Base-by-base conservation (phyloP, 257 asterid genomes). In the Catharanthus roseus region DNA sequence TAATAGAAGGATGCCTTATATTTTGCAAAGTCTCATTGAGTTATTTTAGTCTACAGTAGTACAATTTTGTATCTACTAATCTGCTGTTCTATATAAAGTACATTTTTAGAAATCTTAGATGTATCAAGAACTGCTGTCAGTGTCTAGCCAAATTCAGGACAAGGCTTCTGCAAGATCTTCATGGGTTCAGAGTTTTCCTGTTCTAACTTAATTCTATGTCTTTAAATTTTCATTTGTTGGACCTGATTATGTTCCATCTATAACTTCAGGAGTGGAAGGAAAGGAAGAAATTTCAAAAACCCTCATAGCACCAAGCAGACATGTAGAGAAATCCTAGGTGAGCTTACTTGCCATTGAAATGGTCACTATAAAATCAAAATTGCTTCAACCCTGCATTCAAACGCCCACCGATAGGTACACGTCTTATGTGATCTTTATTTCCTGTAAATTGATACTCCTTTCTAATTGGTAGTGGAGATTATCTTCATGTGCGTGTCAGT, bases 191-290 rank as follows among this genome's bases (percentile, higher is more conserved):
- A 33, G n/a, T 53, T 44, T 50, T n/a, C 55, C 24, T 5, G 23
- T 38, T 8, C 42, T n/a, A 38, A 38, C 3, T 38, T 38, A 38
- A 38, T 38, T 38, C 42, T 38, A 3, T 38, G 3, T 3, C 54
- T 73, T 28, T 29, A 67, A 13, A 33, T 41, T 28, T 65, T 36
- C 70, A 44, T 45, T 72, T 66, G 69, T 69, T 64, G 19, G 47
- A 57, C 74, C 78, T 80, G 65, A 69, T 66, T 26, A 65, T 56
- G 63, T 77, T 53, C 67, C 65, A 34, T 67, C 56, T 75, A 45
- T 70, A n/a, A 69, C 76, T 73, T 77, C 79, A 93, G 99, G 99
- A 93, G 84, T 93, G 99, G 99, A 93, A 85, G 85, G 96, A 91
- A 57, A 89, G 90, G 74, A 93, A 89, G 74, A 89, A 82, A 80